These are phyloP conservation scores for Zymoseptoria passerinii DNA, from an alignment of 2,329 filamentous ascomycete genomes.

Conservation along the genomic window DNA sequence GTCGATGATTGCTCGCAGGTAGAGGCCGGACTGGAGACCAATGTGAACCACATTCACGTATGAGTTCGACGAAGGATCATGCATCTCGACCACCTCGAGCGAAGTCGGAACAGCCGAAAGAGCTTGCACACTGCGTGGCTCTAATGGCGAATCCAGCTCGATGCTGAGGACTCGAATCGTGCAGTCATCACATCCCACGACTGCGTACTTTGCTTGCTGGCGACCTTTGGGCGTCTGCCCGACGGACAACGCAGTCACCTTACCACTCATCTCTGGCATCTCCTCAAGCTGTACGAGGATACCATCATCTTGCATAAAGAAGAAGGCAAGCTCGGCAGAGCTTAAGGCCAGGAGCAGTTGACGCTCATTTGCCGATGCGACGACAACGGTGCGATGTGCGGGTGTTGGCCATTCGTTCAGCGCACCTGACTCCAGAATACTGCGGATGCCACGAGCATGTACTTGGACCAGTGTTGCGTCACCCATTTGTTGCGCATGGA, in stretches of 20 bases:
- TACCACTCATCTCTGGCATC: slow-evolving; percentile 88
- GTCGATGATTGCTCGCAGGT: slow-evolving; percentile 87
- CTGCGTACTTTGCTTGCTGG: slow-evolving; percentile 81
- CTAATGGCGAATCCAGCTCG: slow-evolving; percentile 64
- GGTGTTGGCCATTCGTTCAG: slow-evolving; percentile 92
- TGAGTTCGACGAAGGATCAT: slow-evolving; percentile 81
- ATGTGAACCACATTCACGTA: slow-evolving; percentile 92
- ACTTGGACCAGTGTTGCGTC: slow-evolving; percentile 90
- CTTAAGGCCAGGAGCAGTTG: slow-evolving; percentile 92
- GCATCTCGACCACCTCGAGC: slow-evolving; percentile 88
- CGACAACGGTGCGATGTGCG: slow-evolving; percentile 88
- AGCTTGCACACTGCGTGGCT: slow-evolving; percentile 90
- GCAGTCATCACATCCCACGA: slow-evolving; percentile 93
- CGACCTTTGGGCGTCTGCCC: slow-evolving; percentile 88
- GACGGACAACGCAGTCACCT: slow-evolving; percentile 88
- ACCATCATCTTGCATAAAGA: slow-evolving; percentile 91
- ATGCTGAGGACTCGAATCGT: slow-evolving; percentile 67
- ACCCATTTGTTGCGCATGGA: slow-evolving; percentile 88
- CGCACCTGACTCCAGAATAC: slow-evolving; percentile 67
- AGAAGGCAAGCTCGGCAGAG: slow-evolving; percentile 94
- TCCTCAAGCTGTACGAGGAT: slow-evolving; percentile 70
- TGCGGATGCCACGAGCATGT: slow-evolving; percentile 90
- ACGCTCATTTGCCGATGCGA: slow-evolving; percentile 83
- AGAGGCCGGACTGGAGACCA: slow-evolving; percentile 88
- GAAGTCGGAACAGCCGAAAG: slow-evolving; percentile 83